Conservation (phyloP, 2,329 filamentous ascomycete genomes). For the Hypoxylon sp. region DNA sequence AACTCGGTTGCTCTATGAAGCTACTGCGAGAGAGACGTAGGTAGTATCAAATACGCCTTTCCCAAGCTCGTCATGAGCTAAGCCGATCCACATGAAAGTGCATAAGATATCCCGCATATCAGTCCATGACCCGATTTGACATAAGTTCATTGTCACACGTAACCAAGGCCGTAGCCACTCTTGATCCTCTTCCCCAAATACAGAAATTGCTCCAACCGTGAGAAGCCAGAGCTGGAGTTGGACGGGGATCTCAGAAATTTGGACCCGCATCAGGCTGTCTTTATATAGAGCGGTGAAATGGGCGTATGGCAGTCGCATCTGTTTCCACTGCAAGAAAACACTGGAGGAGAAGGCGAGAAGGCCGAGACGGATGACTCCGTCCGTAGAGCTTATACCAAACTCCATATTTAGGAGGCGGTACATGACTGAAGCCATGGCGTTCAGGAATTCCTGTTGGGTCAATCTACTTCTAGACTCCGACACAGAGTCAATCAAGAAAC, state of each 20-base stretch:
- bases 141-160: neutral
- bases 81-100: slow-evolving; percentile 50
- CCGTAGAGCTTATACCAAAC: neutral
- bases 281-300: slow-evolving; percentile 37
- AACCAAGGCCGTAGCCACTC: slow-evolving; percentile 36
- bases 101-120: slow-evolving; percentile 45
- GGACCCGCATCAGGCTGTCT: slow-evolving; percentile 25
- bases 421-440: slow-evolving; percentile 17
- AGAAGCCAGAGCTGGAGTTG: slow-evolving; percentile 46
- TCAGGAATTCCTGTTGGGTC: slow-evolving; percentile 33
- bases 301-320: slow-evolving; percentile 39
- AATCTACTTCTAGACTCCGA: slow-evolving; percentile 39
- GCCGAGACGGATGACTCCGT: neutral
- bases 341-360: neutral
- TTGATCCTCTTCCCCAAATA: slow-evolving; percentile 39
- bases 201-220: slow-evolving; percentile 44
- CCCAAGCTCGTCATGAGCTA: slow-evolving; percentile 49
- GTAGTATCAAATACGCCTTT: slow-evolving; percentile 43
- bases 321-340: slow-evolving; percentile 10
- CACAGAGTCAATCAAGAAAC: slow-evolving; percentile 45
- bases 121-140: neutral
- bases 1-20: neutral
- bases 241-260: slow-evolving; percentile 21
- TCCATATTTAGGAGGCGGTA: neutral
- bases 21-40: neutral